Evolutionary conservation across 441 rosid genomes (phyloP), one percentile per base, ranked within the genome.

Genomic region (Cnidoscolus chayamansa): DNA sequence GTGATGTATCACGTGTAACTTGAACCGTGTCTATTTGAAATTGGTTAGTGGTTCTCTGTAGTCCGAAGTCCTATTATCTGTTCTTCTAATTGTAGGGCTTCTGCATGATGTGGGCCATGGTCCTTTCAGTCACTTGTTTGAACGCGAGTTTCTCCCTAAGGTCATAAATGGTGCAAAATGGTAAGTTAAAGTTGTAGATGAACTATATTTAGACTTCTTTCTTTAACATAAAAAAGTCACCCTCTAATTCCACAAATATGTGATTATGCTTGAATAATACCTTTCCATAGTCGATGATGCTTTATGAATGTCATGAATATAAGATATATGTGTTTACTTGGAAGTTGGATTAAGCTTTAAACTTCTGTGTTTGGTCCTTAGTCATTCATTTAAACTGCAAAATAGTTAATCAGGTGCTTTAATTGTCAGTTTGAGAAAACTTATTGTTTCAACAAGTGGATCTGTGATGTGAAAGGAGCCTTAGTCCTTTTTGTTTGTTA

Each of bases 81-180:
- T 64, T 75, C 47, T 72, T 68, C 51, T 37, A 75, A 60, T 78
- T 74, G 67, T 71, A 90, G 98, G 98, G 63, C 93, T 92, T 73
- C 84, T 92, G 71, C 96, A 92, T 80, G 96, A 92, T 80, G 82
- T 90, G 69, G 98, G 96, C 43, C 96, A 92, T 83, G 98, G 96
- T 47, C 98, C 98, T 69, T 90, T 92, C 74, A 92, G 96, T 76
- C 93, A 92, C 82, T 76, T 88, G 83, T 90, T 92, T 85, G 96
- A 92, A 74, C 88, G 92, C 19, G 92, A 80, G 73, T 92, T 92
- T 76, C 95, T 92, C 30, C 96, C 96, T 1, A 77, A 56, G 78
- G 96, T 90, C 47, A 49, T 79, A 25, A 71, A 67, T 69, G 84
- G 75, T 63, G 62, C 60, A 70, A 72, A 82, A 64, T 92, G 98